Evolutionary conservation across 2,329 filamentous ascomycete genomes (phyloP), one percentile per base, ranked within the genome.

Genomic region (Monilinia fructicola): DNA sequence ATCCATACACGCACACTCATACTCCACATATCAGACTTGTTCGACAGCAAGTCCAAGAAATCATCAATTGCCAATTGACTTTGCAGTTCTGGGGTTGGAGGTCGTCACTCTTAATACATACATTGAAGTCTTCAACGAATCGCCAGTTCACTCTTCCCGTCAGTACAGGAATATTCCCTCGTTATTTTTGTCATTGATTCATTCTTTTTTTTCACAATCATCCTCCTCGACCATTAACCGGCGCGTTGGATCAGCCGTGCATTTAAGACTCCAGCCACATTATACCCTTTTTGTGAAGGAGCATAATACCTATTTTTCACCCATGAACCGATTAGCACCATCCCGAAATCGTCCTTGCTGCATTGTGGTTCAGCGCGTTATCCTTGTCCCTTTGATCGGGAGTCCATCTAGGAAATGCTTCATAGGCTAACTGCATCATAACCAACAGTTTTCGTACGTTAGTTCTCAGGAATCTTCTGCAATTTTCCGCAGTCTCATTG

Each of bases 211-310:
- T 21, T 44, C 35, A 55, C 14, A 23, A 40, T 23, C 60, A n/a
- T 35, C 18, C 35, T 35, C 60, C 31, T 55, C n/a, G 18, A 55
- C n/a, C 54, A 69, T 67, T 69, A 67, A 66, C 67, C 69, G 59
- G 59, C 23, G 56, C 54, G 58, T 66, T 67, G 69, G 67, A 62
- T 64, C 65, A 67, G 67, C 65, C 67, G 65, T 69, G 66, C 46
- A 64, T 56, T 64, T 16, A 44, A 61, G 58, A 63, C 26, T 59
- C 59, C 65, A 64, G 55, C 62, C 67, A 70, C 69, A 58, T 42
- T 67, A 54, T 65, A 58, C 65, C 60, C 53, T 64, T 64, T 64
- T 53, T n/a, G 65, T 58, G 42, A 31, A 64, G 65, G 52, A 46
- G 60, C 60, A 64, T 64, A 54, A 64, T 44, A 53, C 9, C 38